Evolutionary conservation across 805 yeast genomes (phyloP), one percentile per base, ranked within the genome.

Genomic region (Ogataea corticis): DNA sequence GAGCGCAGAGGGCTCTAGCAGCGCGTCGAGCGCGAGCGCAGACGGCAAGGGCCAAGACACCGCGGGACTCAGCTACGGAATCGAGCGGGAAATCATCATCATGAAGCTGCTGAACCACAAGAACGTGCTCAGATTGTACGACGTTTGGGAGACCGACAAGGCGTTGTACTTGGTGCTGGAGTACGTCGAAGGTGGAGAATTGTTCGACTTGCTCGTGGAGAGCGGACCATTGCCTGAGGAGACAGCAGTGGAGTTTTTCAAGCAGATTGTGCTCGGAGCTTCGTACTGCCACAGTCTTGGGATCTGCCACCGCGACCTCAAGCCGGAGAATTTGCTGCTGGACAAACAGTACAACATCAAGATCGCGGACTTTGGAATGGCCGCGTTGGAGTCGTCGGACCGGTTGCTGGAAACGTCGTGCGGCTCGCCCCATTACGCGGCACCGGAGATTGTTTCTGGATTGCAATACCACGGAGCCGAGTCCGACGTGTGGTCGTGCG

Each of bases 281-380:
- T 74, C 79, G 48, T 84, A 76, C 59, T 68, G 87, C 38, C 95
- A 86, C 63, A 80, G 76, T 39, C 64, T 73, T 46, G 87, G 83
- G 54, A 83, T 86, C 42, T 85, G 85, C 45, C 94, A 86, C 60
- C 73, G 89, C 53, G 94, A 86, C 63, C 74, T 86, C 54, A 86
- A 86, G 62, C 94, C 94, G 2, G 94, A 86, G 61, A 86, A 86
- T 55, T 75, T 86, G 19, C 65, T 86, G 41, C 71, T 91, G 34
- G 98, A 91, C 69, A 83, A 84, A 61, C 77, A 88, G 63, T 80
- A 83, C 51, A 90, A 89, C 65, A 91, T 94, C 65, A 94, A 94
- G 66, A 89, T 94, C 54, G 99, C 99, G 9, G 99, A 94, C 68
- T 94, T 94, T 64, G 99, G 99, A 28, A 94, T 94, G 99, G 99